Evolutionary conservation across 2,329 filamentous ascomycete genomes (phyloP).

Genomic region (Xylariaceae sp.): DNA sequence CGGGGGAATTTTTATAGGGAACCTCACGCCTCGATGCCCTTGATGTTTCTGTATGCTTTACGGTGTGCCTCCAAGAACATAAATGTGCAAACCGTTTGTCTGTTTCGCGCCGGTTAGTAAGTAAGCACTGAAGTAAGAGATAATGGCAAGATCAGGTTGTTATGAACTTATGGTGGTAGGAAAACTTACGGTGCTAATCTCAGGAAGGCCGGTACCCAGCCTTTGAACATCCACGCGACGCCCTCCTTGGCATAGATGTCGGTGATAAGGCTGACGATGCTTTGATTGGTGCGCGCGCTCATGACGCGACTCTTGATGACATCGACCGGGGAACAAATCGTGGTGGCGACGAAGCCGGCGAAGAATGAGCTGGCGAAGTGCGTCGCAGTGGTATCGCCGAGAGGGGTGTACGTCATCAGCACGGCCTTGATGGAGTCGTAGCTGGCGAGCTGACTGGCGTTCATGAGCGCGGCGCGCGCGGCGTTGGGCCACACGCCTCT

Average conservation of each 20-base stretch:
- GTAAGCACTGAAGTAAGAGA: background rate
- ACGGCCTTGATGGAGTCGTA: constrained; percentile 77
- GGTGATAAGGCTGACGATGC: constrained; percentile 54
- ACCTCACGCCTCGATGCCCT: constrained; percentile 35
- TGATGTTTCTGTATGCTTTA: constrained; percentile 60
- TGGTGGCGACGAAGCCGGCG: constrained; percentile 78
- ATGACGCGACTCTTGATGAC: constrained; percentile 88
- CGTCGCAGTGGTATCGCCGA: constrained; percentile 65
- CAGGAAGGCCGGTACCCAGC: constrained; percentile 75
- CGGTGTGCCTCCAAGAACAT: constrained; percentile 83
- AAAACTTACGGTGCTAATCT: constrained; percentile 55
- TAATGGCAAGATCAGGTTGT: no score
- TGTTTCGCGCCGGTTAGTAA: constrained; percentile 24
- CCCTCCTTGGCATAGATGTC: constrained; percentile 69
- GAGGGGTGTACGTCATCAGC: constrained; percentile 59
- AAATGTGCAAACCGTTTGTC: constrained; percentile 82
- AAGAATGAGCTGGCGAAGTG: constrained; percentile 75
- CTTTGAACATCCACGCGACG: constrained; percentile 78
- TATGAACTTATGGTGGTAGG: background rate
- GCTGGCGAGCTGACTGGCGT: constrained; percentile 72
- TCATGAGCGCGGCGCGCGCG: constrained; percentile 80
- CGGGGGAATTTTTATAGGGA: background rate
- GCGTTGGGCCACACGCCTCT: constrained; percentile 81
- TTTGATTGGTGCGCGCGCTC: constrained; percentile 53
- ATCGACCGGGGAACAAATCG: constrained; percentile 77